Base-by-base conservation (phyloP, 2,329 filamentous ascomycete species). In the Alternaria atra region DNA sequence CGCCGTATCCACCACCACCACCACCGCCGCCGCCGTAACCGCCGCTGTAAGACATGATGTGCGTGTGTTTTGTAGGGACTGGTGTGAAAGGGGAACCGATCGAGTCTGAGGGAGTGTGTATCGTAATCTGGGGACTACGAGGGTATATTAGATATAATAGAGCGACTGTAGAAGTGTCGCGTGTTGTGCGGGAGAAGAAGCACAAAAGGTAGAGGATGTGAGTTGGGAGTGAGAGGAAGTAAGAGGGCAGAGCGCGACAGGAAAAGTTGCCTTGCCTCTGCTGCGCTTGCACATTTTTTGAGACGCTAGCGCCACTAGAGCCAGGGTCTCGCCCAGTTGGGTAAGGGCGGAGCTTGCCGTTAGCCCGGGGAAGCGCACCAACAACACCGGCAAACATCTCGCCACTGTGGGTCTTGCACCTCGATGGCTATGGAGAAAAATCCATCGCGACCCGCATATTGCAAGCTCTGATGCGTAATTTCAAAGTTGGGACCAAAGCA, bases 41-140 rank as follows among this genome's bases (percentile, higher is more conserved):
- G 59, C 78, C 77, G 74, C 88, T 85, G 87, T 92, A 91, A 81
- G 90, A 91, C 90, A 92, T 92, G 77, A 75, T 86, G 76, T 61
- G 66, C 48, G 61, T 56, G 60, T 61, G 65, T 70, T 73, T 67
- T 67, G 77, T 77, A 73, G 69, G 57, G 72, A 76, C 74, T 62
- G 74, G 65, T 72, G 61, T 69, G 61, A 73, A 70, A 67, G 68
- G 64, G 61, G 59, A 60, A 59, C 60, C 61, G 46, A 47, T 60
- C 39, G 46, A 43, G 47, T 52, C 42, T 58, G 56, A 73, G 60
- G 55, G 71, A 73, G 65, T 54, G 73, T 66, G 60, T 63, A 50
- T 51, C 65, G 60, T 37, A 61, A 48, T 65, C 54, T 59, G 32
- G 60, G 43, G 59, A 64, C 60, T 60, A 56, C 51, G 54, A 61